Evolutionary conservation across 2,329 filamentous ascomycete genomes (phyloP), one percentile per base, ranked within the genome.

Genomic region (Xylariaceae sp.): DNA sequence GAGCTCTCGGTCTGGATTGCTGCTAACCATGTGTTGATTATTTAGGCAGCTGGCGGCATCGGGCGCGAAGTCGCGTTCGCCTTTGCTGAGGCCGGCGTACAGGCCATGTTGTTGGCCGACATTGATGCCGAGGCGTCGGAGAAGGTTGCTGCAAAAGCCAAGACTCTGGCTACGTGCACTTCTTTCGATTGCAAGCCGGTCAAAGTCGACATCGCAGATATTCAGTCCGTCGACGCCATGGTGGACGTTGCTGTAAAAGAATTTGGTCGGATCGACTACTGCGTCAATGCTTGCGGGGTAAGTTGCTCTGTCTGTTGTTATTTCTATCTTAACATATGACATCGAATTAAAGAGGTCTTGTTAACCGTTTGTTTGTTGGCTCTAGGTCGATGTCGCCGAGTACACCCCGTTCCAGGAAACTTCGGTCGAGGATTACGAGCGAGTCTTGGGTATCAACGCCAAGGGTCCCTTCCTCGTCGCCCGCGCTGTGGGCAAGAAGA

Each of bases 361-460:
- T 14, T 12, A 17, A 16, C 17, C 18, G 3, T 12, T 18, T 42
- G 40, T 28, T 42, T 31, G 4, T 42, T 13, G 34, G 39, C 13
- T 16, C 10, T 42, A 61, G 59, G 54, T 61, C 10, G 59, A 61
- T 16, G 51, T 58, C 17, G 51, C 49, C 33, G 34, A 11, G 2
- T 61, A 61, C 38, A 43, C 60, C 16, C 63, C 63, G 1, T 56
- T 62, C 12, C 55, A 64, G 10, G 41, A 63, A 36, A 60, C 58
- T 5, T 45, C 55, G 7, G 54, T 54, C 17, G 53, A 58, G 6
- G 60, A 60, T 12, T 65, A 58, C 22, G 56, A 62, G 13, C 52
- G 59, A 6, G 59, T 63, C 17, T 40, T 60, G 4, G 56, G 43
- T 1, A 57, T 62, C 41, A 63, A 63, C 34, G 55, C 59, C 10